Evolutionary conservation across 495 filamentous ascomycete species (phyloP), one percentile per base, ranked within the genome.

Genomic region (Podospora tetraspora): DNA sequence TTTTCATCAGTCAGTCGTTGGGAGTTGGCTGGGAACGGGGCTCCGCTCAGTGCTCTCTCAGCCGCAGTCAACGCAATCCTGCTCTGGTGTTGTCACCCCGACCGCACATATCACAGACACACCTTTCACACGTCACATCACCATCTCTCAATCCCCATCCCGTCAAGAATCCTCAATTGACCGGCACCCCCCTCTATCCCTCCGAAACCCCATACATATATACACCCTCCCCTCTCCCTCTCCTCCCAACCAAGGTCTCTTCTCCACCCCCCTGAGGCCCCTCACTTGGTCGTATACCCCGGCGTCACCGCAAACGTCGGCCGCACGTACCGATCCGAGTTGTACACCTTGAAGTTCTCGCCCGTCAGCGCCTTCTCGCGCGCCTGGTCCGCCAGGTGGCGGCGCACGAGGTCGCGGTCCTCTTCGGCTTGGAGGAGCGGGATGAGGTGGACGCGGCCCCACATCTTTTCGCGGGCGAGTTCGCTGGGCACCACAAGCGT

Each of bases 391-490:
- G 96, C 95, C 66, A 88, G 87, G 76, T 93, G 84, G 71, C 94
- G 82, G 60, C 95, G 86, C 71, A 96, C 93, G 75, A 92, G 88
- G 82, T 99, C 95, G 61, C 95, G 90, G 83, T 99, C 95, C 75
- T 94, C 91, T 77, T 99, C 95, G 66, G 95, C 95, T 75, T 97
- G 94, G 63, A 99, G 88, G 70, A 95, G 79, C 32, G 95, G 95
- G 76, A 93, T 93, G 61, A 99, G 83, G 78, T 99, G 87, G 73
- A 98, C 94, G 72, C 95, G 90, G 59, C 89, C 84, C 95, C 95
- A 99, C 86, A 97, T 93, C 84, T 99, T 99, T 76, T 99, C 95
- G 59, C 95, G 92, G 64, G 89, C 91, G 69, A 96, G 90, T 77
- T 99, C 95, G 76, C 94, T 56, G 2, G 25, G 24, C 24, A 24